Evolutionary conservation across 306 rosid species (phyloP).

Genomic region (Clitoria ternatea): DNA sequence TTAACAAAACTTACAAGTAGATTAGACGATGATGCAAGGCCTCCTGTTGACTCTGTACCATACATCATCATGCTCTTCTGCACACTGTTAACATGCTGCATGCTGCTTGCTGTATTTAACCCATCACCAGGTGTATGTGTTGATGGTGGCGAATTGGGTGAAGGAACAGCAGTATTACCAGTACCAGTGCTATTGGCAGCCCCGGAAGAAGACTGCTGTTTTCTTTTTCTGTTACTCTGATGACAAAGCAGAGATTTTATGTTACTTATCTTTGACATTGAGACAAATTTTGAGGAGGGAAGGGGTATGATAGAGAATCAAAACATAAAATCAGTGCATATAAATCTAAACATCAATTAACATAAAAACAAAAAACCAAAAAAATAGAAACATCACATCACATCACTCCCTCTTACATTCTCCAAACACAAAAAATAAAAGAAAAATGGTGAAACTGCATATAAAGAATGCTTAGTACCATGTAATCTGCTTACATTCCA

Average conservation of each 20-base stretch:
- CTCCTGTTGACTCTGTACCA: slow-evolving; percentile 70
- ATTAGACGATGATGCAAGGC: slow-evolving; percentile 75
- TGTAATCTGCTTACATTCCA: slow-evolving; percentile 1
- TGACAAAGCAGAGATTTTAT: slow-evolving; percentile 10
- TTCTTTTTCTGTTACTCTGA: slow-evolving; percentile 64
- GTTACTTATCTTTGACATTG: slow-evolving; percentile 11
- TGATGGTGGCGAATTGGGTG: slow-evolving; percentile 84
- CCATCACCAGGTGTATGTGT: slow-evolving; percentile 89
- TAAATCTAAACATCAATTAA: too few species aligned
- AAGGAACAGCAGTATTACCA: slow-evolving; percentile 81
- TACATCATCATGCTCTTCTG: slow-evolving; percentile 66
- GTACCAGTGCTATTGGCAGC: slow-evolving; percentile 95
- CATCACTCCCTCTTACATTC: slow-evolving; percentile 4
- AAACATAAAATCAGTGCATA: not conserved
- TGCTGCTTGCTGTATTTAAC: slow-evolving; percentile 56
- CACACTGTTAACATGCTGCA: slow-evolving; percentile 62
- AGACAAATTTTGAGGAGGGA: not conserved
- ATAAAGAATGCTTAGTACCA: not conserved
- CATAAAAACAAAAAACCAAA: not conserved
- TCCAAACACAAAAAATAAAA: not conserved
- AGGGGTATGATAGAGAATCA: not conserved
- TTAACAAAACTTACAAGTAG: slow-evolving; percentile 48
- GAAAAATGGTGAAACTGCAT: not conserved
- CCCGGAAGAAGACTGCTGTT: slow-evolving; percentile 80
- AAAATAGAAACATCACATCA: not conserved